Evolutionary conservation across 2,329 filamentous ascomycete genomes (phyloP).

Genomic region (Colletotrichum limetticola): DNA sequence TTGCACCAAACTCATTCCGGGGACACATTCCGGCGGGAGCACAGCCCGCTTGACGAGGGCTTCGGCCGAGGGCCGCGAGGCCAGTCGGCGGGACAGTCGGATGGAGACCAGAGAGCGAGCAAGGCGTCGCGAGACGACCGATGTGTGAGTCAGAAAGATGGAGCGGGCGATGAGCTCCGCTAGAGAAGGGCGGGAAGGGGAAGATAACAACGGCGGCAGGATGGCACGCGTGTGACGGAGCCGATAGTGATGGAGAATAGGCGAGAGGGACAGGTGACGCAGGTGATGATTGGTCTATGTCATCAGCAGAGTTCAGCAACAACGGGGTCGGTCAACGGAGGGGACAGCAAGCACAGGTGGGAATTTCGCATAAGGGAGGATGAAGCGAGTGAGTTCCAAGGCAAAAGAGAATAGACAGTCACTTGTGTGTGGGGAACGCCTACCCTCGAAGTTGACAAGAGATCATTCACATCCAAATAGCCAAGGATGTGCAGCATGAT

Average conservation of each 20-base stretch:
- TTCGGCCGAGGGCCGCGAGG: slow-evolving; percentile 67
- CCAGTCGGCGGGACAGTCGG: slow-evolving; percentile 70
- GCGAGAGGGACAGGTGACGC: slow-evolving; percentile 69
- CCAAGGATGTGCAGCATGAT: slow-evolving; percentile 65
- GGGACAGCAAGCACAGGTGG: not conserved
- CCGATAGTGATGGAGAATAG: slow-evolving; percentile 72
- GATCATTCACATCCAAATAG: slow-evolving; percentile 67
- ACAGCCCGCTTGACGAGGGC: slow-evolving; percentile 72
- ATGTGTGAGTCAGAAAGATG: slow-evolving; percentile 75
- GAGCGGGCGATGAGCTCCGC: slow-evolving; percentile 70
- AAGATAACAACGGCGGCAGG: slow-evolving; percentile 66
- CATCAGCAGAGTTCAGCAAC: slow-evolving; percentile 27
- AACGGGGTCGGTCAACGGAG: not conserved
- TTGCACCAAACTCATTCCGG: slow-evolving; percentile 50
- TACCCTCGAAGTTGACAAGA: slow-evolving; percentile 67
- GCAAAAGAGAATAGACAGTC: not conserved
- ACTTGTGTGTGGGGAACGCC: slow-evolving; percentile 40
- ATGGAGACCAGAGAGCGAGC: slow-evolving; percentile 73
- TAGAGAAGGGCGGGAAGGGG: slow-evolving; percentile 67
- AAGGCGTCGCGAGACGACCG: slow-evolving; percentile 71
- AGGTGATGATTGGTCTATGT: slow-evolving; percentile 70
- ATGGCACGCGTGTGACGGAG: slow-evolving; percentile 65
- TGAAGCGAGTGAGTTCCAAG: not conserved
- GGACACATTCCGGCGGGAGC: slow-evolving; percentile 72
- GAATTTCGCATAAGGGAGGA: not conserved